Base-by-base conservation (phyloP, 768 basidiomycete species). In the Rhizopogon roseolus region DNA sequence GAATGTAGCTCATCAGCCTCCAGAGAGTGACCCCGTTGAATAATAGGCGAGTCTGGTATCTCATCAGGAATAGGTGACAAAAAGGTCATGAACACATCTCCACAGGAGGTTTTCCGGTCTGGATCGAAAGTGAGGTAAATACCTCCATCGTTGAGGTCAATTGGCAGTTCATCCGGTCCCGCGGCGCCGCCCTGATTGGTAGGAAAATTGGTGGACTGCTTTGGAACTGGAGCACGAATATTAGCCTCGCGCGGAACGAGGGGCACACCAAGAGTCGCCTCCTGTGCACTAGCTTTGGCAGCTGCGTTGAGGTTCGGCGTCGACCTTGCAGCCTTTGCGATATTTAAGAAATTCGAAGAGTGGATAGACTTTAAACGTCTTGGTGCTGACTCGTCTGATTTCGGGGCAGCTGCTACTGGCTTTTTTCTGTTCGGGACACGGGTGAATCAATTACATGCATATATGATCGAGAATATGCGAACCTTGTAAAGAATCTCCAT, bases 101-200 rank as follows among this genome's bases (percentile, higher is more conserved):
- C 66, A 51, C 39, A 39, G 25, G 69, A 69, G 34, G 48, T 50
- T 1, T 50, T 54, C 55, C 62, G 61, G 27, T 53, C 45, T 8
- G 66, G 54, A 50, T 68, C 66, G 2, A 69, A 48, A 28, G 64
- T 63, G 52, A 68, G 66, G 54, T 66, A 68, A 37, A 68, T 68
- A 16, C 57, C 63, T 16, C 59, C 54, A 36, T 50, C 42, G n/a
- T 70, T 57, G 6, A 38, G 4, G 25, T 55, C 41, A 38, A 38
- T 32, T 29, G 25, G 34, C 39, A 50, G 34, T 9, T 58, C 53
- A 41, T 57, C 59, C 49, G 25, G n/a, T 32, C 17, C 19, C 2
- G 16, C 10, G 19, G 53, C 51, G 19, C 29, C 27, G 28, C 17
- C 11, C 32, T n/a, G 28, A 39, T 45, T 42, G 1, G 25, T 6